Evolutionary conservation across 2,329 filamentous ascomycete genomes (phyloP).

Genomic region (Diaporthe vexans): DNA sequence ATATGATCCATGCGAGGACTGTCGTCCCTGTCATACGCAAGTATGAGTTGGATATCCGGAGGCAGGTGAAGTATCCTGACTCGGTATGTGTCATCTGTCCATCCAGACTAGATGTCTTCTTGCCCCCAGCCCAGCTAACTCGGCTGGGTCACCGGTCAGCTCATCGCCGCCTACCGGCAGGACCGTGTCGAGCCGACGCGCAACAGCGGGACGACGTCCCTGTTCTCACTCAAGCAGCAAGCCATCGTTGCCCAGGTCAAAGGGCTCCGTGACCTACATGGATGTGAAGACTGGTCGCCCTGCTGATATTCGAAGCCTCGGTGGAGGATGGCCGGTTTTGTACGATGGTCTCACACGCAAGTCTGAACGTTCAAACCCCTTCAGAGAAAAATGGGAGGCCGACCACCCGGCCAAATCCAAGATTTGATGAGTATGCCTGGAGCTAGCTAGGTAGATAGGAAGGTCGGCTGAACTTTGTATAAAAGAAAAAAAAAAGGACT

Average conservation of each 20-base stretch:
- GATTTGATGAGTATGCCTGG: not conserved
- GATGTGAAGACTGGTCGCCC: constrained; percentile 44
- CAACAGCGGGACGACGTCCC: constrained; percentile 40
- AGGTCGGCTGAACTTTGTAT: too few relatives aligned
- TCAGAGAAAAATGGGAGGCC: constrained; percentile 4
- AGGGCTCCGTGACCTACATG: constrained; percentile 44
- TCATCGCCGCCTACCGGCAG: constrained; percentile 44
- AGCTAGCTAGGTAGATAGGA: too few relatives aligned
- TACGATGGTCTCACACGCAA: constrained; percentile 39
- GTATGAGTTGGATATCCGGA: constrained; percentile 44
- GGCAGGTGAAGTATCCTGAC: constrained; percentile 44
- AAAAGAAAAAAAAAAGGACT: too few relatives aligned
- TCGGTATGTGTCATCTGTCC: not conserved
- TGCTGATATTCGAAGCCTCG: constrained; percentile 43
- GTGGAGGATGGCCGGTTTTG: constrained; percentile 40
- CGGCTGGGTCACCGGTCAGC: not conserved
- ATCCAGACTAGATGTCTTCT: too few relatives aligned
- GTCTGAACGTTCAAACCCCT: constrained; percentile 18
- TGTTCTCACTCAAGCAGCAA: constrained; percentile 46
- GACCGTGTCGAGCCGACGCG: constrained; percentile 44
- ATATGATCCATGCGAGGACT: constrained; percentile 44
- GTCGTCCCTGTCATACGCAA: constrained; percentile 43
- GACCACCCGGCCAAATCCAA: not conserved
- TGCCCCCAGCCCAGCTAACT: not conserved
- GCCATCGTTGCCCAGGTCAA: constrained; percentile 44